These are phyloP conservation scores for Diophrys sp. DNA, from an alignment of 73 alveolate genomes.

Conservation along the genomic window DNA sequence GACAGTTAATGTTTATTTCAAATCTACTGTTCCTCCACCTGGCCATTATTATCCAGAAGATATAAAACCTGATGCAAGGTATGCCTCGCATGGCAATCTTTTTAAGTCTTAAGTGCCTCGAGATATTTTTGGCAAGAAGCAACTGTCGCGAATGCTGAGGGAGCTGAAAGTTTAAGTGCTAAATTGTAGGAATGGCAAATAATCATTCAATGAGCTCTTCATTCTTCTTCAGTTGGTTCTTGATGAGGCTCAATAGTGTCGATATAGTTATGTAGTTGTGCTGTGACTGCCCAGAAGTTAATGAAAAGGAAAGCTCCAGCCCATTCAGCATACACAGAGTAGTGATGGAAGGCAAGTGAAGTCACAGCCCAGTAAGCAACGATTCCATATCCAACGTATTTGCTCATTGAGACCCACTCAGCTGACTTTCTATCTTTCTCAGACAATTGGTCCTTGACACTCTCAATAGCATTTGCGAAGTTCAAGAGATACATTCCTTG, in stretches of 20 bases:
- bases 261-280: neutral
- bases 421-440: neutral
- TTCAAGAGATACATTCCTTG: neutral
- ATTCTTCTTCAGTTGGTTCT: no score
- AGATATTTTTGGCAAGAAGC: neutral
- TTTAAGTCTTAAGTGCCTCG: neutral
- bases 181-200: no score
- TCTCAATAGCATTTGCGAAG: neutral
- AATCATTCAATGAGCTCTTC: no score
- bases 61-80: neutral
- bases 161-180: no score
- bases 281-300: neutral
- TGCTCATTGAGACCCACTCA: neutral
- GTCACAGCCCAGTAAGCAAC: neutral
- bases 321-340: neutral
- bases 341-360: neutral
- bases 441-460: neutral
- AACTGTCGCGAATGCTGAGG: no score
- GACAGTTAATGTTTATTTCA: neutral
- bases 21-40: neutral
- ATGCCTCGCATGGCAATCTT: neutral
- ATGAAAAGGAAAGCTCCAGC: neutral
- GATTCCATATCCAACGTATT: neutral
- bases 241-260: neutral
- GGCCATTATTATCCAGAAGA: neutral